Evolutionary conservation across 2,329 filamentous ascomycete genomes (phyloP).

Genomic region (Lecanicillium sp.): DNA sequence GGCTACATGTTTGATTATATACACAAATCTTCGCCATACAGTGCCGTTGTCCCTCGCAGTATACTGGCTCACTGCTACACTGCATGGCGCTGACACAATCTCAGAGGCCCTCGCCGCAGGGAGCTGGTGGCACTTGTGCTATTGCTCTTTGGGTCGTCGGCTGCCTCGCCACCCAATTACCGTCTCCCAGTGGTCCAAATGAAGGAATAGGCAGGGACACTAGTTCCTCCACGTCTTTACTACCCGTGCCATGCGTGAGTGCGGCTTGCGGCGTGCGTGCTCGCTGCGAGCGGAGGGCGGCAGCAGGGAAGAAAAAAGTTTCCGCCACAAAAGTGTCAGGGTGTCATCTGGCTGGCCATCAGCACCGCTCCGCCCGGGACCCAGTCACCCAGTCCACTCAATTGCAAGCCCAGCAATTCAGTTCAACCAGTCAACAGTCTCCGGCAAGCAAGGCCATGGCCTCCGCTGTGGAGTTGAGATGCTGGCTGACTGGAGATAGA

Average conservation of each 20-base stretch:
- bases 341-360: neutral
- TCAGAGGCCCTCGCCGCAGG: too few relatives aligned
- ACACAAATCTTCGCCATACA: too few relatives aligned
- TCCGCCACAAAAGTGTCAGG: neutral
- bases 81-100: too few relatives aligned
- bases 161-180: slow-evolving; percentile 5
- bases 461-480: neutral
- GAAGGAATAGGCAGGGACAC: slow-evolving; percentile 8
- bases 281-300: neutral
- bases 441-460: neutral
- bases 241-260: neutral
- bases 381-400: neutral
- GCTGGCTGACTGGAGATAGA: neutral
- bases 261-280: too few relatives aligned
- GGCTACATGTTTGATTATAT: too few relatives aligned
- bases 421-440: too few relatives aligned
- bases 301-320: neutral
- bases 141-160: slow-evolving; percentile 2
- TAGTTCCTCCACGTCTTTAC: neutral
- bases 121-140: neutral
- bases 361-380: neutral
- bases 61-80: neutral
- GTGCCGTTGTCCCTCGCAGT: neutral
- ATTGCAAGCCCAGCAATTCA: too few relatives aligned
- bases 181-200: slow-evolving; percentile 10